phyloP scores from a whole-genome alignment of 2,329 filamentous ascomycete genomes.

The Bipolaris gigantea region DNA sequence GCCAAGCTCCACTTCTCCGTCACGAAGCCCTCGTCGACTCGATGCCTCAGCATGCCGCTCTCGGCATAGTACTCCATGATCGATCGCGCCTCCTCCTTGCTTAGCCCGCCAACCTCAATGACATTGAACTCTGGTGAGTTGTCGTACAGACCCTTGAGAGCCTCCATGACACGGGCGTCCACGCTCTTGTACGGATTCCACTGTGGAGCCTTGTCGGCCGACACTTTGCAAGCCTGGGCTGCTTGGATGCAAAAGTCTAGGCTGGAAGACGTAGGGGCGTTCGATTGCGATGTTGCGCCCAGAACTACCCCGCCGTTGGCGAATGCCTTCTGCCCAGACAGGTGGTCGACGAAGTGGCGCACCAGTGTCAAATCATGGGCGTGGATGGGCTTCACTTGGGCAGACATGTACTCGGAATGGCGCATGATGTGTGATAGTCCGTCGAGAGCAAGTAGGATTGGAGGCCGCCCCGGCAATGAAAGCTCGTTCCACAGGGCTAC shows the following conservation, averaged over 20 bases:
- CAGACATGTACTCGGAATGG: slow-evolving; percentile 71
- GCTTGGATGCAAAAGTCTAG: slow-evolving; percentile 68
- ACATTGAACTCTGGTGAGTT: slow-evolving; percentile 46
- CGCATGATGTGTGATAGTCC: slow-evolving; percentile 81
- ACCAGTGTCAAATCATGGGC: slow-evolving; percentile 80
- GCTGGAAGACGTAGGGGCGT: slow-evolving; percentile 64
- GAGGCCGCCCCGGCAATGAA: slow-evolving; percentile 58
- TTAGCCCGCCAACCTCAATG: slow-evolving; percentile 66
- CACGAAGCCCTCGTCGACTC: slow-evolving; percentile 70
- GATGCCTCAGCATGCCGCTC: slow-evolving; percentile 74
- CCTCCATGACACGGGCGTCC: slow-evolving; percentile 57
- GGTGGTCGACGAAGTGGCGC: slow-evolving; percentile 71
- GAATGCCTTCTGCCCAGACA: slow-evolving; percentile 54
- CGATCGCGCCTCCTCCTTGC: slow-evolving; percentile 71
- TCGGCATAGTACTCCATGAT: slow-evolving; percentile 93
- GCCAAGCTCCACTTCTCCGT: slow-evolving; percentile 82
- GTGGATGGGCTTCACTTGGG: slow-evolving; percentile 75
- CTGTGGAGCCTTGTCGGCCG: slow-evolving; percentile 39
- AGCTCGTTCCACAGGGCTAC: slow-evolving; percentile 81
- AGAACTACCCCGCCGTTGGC: slow-evolving; percentile 79
- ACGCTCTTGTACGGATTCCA: slow-evolving; percentile 57
- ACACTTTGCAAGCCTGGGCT: slow-evolving; percentile 49
- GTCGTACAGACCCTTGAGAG: slow-evolving; percentile 45
- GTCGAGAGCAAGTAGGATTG: slow-evolving; percentile 76
- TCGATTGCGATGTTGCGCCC: slow-evolving; percentile 72